These are phyloP conservation scores for Debaryomyces tyrocola DNA, from an alignment of 805 yeast species.

Conservation along the genomic window DNA sequence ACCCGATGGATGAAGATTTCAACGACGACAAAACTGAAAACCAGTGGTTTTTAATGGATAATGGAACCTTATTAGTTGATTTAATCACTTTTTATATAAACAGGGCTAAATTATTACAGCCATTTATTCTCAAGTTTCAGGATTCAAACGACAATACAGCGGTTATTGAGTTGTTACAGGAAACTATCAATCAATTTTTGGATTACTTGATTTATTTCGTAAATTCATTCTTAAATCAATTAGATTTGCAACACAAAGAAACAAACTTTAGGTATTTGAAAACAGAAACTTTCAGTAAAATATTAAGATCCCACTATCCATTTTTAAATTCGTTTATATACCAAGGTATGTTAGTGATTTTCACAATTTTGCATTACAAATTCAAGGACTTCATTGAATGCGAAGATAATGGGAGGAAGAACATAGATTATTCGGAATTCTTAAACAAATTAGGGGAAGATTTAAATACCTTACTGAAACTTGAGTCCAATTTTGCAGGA, in stretches of 20 bases:
- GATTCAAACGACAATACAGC: conserved; percentile 18
- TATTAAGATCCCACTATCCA: conserved; percentile 43
- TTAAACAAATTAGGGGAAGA: conserved; percentile 22
- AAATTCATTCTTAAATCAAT: conserved; percentile 23
- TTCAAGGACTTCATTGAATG: conserved; percentile 19
- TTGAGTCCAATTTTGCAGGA: conserved; percentile 23
- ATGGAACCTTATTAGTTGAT: conserved; percentile 42
- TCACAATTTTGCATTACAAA: conserved; percentile 47
- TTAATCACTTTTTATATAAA: conserved; percentile 49
- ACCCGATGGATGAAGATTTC: conserved; percentile 6
- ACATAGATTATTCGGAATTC: conserved; percentile 15
- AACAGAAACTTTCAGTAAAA: conserved; percentile 26
- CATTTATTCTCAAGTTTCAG: conserved; percentile 41
- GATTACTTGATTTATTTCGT: conserved; percentile 35
- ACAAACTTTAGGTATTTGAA: conserved; percentile 1
- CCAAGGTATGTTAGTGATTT: conserved; percentile 52
- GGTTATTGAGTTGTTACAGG: conserved; percentile 37
- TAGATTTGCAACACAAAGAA: conserved; percentile 10
- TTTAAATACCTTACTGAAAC: conserved; percentile 20
- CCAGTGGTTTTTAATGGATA: conserved; percentile 22
- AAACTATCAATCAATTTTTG: conserved; percentile 38
- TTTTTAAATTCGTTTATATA: conserved; percentile 49
- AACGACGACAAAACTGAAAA: conserved; percentile 18
- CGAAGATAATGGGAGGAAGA: background rate
- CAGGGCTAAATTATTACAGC: conserved; percentile 52